These are phyloP conservation scores for Volvariella volvacea DNA, from an alignment of 1,284 basidiomycete genomes.

Conservation along the genomic window DNA sequence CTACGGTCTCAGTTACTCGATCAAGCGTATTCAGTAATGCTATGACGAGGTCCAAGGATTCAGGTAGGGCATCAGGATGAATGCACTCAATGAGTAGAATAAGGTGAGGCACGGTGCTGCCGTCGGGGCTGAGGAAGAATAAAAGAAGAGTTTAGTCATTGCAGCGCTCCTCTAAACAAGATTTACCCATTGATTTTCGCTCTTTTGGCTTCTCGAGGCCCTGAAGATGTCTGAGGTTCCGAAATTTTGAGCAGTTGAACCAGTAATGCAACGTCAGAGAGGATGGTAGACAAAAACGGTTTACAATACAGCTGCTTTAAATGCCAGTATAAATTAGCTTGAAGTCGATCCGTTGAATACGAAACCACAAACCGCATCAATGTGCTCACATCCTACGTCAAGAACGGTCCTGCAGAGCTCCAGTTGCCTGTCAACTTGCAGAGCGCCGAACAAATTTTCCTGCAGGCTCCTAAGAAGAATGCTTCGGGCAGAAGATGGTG, in stretches of 20 bases:
- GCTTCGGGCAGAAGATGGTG: slow-evolving; percentile 24
- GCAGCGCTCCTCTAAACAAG: neutral
- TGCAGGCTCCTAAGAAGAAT: slow-evolving; percentile 38
- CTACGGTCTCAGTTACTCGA: slow-evolving; percentile 51
- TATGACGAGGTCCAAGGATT: slow-evolving; percentile 67
- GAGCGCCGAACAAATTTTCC: slow-evolving; percentile 42
- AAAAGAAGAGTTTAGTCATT: slow-evolving; percentile 2
- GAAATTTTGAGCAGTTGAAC: slow-evolving; percentile 52
- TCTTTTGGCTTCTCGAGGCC: slow-evolving; percentile 54
- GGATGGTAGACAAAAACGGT: slow-evolving; percentile 37
- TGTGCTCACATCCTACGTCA: slow-evolving; percentile 36
- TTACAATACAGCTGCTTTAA: slow-evolving; percentile 52
- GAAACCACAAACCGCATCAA: slow-evolving; percentile 37
- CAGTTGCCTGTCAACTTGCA: slow-evolving; percentile 47
- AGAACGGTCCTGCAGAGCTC: slow-evolving; percentile 51
- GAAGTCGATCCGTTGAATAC: neutral
- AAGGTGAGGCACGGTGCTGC: slow-evolving; percentile 39
- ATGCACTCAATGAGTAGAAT: slow-evolving; percentile 70
- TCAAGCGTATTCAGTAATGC: slow-evolving; percentile 72
- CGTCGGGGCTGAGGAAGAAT: slow-evolving; percentile 18
- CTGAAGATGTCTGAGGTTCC: slow-evolving; percentile 35
- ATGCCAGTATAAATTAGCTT: neutral
- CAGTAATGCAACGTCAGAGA: slow-evolving; percentile 48
- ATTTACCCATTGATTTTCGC: slow-evolving; percentile 53
- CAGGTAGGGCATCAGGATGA: slow-evolving; percentile 54